Conservation (phyloP, 768 basidiomycete genomes). For the Suillus lakei region DNA sequence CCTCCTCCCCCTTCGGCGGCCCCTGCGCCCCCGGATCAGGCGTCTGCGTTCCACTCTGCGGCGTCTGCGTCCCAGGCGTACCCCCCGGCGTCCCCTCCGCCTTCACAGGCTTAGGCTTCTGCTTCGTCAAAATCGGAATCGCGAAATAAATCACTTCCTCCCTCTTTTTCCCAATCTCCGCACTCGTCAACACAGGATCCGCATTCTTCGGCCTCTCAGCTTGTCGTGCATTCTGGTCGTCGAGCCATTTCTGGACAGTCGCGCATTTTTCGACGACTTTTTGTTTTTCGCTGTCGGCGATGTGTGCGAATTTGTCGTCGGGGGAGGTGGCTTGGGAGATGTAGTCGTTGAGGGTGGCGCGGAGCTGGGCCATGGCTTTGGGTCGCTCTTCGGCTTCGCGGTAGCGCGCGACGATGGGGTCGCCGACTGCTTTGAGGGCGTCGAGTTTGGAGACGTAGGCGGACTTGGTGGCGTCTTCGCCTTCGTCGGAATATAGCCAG, state of each 20-base stretch:
- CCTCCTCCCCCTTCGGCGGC: conserved; percentile 31
- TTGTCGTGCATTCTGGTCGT: conserved; percentile 89
- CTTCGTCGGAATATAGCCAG: conserved; percentile 97
- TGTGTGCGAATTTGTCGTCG: conserved; percentile 90
- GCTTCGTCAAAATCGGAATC: conserved; percentile 87
- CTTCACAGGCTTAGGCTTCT: conserved; percentile 86
- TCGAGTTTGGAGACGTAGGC: conserved; percentile 89
- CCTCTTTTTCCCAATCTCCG: conserved; percentile 87
- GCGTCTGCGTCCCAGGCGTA: conserved; percentile 67
- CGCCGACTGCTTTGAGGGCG: conserved; percentile 81
- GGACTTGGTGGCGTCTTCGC: conserved; percentile 95
- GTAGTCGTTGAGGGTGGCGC: conserved; percentile 89
- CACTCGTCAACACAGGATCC: conserved; percentile 80
- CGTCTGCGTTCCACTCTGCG: conserved; percentile 65
- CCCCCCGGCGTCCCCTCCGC: conserved; percentile 42
- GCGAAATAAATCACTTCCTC: conserved; percentile 93
- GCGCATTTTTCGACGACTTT: conserved; percentile 88
- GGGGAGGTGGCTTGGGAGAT: conserved; percentile 77
- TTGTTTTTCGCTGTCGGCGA: conserved; percentile 88
- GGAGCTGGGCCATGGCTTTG: conserved; percentile 70
- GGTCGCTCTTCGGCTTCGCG: conserved; percentile 84
- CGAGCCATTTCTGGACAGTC: conserved; percentile 92
- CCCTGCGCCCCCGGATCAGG: conserved; percentile 51
- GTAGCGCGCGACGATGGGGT: conserved; percentile 84
- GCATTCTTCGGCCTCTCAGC: conserved; percentile 88